Evolutionary conservation across 805 yeast species (phyloP), one percentile per base, ranked within the genome.

Genomic region (Wickerhamomyces canadensis): DNA sequence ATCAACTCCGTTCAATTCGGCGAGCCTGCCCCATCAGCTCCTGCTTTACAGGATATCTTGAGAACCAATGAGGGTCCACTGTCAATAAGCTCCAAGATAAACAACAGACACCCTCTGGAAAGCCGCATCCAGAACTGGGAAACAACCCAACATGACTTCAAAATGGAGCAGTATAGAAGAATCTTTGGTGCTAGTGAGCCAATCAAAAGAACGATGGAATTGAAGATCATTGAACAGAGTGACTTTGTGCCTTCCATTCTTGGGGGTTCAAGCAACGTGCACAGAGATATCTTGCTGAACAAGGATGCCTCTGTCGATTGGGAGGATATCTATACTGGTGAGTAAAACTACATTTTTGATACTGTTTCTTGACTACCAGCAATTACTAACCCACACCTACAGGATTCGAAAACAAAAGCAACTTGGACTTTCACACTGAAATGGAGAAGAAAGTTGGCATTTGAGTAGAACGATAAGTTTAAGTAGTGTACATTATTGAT

Each of bases 161-260:
- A 78, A 52, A 52, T 89, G 66, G 93, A 88, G 57, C 77, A 77
- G 42, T 80, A 84, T 61, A 76, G 95, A 57, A 75, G 94, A 48
- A 64, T 84, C 14, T 88, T 84, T 59, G 98, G 98, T 13, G 78
- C 91, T 33, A 96, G 93, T 10, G 98, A 85, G 54, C 97, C 98
- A 8, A 83, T 91, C 60, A 81, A 81, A 55, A 74, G 97, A 54
- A 78, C 80, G 23, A 88, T 93, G 96, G 98, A 93, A 52, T 65
- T 85, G 54, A 68, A 76, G 39, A 72, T 91, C 19, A 82, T 91
- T 4, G 75, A 77, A 32, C 67, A 70, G 34, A 75, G 84, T 12
- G 87, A 84, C 41, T 79, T 78, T 59, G 77, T 70, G 43, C 96
- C 96, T 6, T 54, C 62, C 23, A 58, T 70, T 5, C 61, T 79